Evolutionary conservation across 768 basidiomycete species (phyloP), one percentile per base, ranked within the genome.

Genomic region (Brasilioporus rufonigricans): DNA sequence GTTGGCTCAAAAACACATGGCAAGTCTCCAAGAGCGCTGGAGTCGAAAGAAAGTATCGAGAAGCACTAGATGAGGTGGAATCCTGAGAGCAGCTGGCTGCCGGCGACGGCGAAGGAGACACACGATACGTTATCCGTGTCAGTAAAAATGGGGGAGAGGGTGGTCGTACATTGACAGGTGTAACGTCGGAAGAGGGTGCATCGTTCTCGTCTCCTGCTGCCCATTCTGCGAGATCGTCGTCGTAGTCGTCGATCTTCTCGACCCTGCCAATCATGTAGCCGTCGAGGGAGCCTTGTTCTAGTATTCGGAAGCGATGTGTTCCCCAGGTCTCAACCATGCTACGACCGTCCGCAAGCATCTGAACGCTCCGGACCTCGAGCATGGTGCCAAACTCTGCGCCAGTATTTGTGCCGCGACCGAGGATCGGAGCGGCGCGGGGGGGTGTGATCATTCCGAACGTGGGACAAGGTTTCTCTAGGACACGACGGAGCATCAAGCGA

Each of bases 401-500:
- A 13, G 56, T 35, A 5, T 46, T 56, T 29, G 65, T 14, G 18
- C 62, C 62, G 38, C 63, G 63, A 50, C 56, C 61, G 12, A 55
- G 38, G 24, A 63, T 57, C 9, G 66, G 67, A 3, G 73, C 67
- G 1, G 76, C 71, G 23, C 74, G 67, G 21, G 81, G 77, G 14
- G 90, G 86, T 75, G 96, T 86, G 64, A 97, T 81, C 91, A 98
- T 98, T 35, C 96, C 96, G 71, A 98, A 97, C 23, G 79, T 77
- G n/a, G 91, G 91, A 40, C 74, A 75, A 5, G 82, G 76, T 16
- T 80, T 83, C 63, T 92, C 87, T 53, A 98, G 85, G 68, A 90
- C 93, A n/a, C 96, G 85, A 23, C 96, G 89, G 50, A 98, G 86
- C 96, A 98, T 98, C 48, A 98, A 80, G 8, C 96, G 87, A 69